Percentiles rank a stretch among this genome's conserved stretches.
Evolutionary conservation across 441 rosid species (phyloP).

Genomic region (Isatis lusitanica): DNA sequence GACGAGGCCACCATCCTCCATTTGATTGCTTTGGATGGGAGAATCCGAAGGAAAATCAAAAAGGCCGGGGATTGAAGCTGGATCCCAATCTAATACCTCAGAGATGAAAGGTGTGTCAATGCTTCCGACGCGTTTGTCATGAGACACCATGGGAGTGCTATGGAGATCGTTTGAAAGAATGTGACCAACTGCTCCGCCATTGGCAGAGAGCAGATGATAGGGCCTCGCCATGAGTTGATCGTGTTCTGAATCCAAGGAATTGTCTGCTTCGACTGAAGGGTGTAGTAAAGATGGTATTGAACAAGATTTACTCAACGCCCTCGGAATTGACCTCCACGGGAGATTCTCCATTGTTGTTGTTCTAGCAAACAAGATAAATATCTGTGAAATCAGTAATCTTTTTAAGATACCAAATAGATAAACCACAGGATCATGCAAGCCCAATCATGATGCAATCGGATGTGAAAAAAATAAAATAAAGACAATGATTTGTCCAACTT

Average conservation of each 20-base stretch:
- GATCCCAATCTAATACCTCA: conserved; percentile 48
- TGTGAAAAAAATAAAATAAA: too few species aligned
- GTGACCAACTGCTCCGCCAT: conserved; percentile 60
- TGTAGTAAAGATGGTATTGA: conserved; percentile 50
- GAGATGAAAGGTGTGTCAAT: conserved; percentile 48
- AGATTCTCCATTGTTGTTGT: conserved; percentile 60
- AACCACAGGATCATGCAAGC: background rate
- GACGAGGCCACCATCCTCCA: conserved; percentile 50
- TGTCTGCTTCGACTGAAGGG: conserved; percentile 47
- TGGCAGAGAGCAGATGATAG: conserved; percentile 39
- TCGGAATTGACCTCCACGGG: conserved; percentile 53
- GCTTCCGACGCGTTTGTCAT: conserved; percentile 49
- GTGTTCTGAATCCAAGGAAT: conserved; percentile 47
- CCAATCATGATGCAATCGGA: background rate
- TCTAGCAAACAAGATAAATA: conserved; percentile 30
- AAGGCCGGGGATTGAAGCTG: conserved; percentile 46
- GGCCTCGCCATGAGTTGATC: conserved; percentile 47
- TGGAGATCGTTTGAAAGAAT: conserved; percentile 58
- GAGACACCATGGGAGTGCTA: conserved; percentile 47
- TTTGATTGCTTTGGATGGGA: conserved; percentile 46
- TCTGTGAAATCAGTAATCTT: background rate
- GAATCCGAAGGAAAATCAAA: conserved; percentile 47
- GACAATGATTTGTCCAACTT: background rate
- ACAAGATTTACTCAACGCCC: conserved; percentile 48
- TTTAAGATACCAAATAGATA: background rate